A percentile compares a stretch with the other conserved stretches of the same genome.
These are phyloP conservation scores for Tricholoma bakamatsutake DNA, from an alignment of 768 basidiomycete genomes.

Conservation along the genomic window DNA sequence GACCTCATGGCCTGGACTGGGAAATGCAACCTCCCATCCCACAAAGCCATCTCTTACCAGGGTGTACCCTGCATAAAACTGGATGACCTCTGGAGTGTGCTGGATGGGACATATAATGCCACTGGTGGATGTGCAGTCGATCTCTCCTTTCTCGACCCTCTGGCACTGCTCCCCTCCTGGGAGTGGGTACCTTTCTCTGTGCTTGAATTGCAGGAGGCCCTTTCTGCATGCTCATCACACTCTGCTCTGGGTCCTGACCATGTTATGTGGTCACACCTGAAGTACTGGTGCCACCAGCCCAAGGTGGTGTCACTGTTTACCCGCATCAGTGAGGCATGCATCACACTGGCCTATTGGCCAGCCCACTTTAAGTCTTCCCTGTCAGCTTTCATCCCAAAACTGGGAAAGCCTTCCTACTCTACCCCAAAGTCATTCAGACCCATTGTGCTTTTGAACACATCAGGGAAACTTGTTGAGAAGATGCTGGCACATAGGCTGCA, in stretches of 20 bases:
- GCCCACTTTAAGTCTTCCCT: background rate
- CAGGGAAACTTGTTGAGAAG: too few relatives aligned
- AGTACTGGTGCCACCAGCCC: background rate
- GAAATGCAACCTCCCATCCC: background rate
- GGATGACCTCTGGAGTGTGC: background rate
- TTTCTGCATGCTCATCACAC: background rate
- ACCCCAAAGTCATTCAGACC: too few relatives aligned
- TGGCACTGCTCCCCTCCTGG: background rate
- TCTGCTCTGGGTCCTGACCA: background rate
- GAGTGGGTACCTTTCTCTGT: background rate
- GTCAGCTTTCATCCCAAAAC: too few relatives aligned
- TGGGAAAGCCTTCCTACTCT: too few relatives aligned
- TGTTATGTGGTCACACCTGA: too few relatives aligned
- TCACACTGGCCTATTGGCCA: background rate
- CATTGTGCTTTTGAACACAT: too few relatives aligned
- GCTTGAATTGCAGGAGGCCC: background rate
- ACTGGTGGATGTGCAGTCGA: background rate
- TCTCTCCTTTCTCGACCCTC: background rate
- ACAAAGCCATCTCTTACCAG: background rate
- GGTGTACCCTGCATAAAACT: background rate
- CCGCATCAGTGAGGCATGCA: background rate
- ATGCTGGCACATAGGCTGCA: too few relatives aligned
- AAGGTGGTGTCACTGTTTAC: background rate
- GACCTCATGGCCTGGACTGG: too few relatives aligned
- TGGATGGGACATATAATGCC: background rate